Base-by-base conservation (phyloP, 2,329 filamentous ascomycete genomes). In the Colletotrichum tropicale region DNA sequence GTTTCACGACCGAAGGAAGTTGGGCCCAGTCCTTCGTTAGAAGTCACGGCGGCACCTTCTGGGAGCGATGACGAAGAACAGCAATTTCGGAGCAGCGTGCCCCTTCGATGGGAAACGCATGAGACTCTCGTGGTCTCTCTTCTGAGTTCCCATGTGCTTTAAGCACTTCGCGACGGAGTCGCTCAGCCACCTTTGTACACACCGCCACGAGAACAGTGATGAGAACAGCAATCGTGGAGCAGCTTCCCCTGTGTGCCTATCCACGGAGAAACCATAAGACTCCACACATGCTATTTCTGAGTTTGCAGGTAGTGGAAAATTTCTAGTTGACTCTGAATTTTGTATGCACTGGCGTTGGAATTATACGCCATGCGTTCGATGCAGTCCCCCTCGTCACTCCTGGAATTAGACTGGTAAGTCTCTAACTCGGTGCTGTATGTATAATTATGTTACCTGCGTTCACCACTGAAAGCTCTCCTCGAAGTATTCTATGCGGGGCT, bases 381-480 rank as follows among this genome's bases (percentile, higher is more conserved):
- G 8, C 16, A 43, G 16, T 3, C 3, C 5, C 38, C 16, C 38
- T 43, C 5, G 5, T 10, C 38, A 43, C 18, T 6, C 36, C 38
- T n/a, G 38, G 10, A n/a, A 43, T n/a, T 0, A 18, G 16, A 9
- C 4, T 9, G 8, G 8, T n/a, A 6, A 2, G 38, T 43, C 16
- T 43, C 6, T 0, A 10, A n/a, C 0, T n/a, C 3, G 38, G 38
- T 3, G 16, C 16, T 6, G 16, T 21, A 7, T 7, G 9, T 21
- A 12, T 12, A 6, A 0, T 4, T 4, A 12, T 21, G 3, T 12
- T 7, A 12, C 10, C 43, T 48, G 0, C 3, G 10, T 5, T 78
- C 70, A 88, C 86, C 86, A 87, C 36, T 84, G 83, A 43, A 87
- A 87, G 6, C 82, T 85, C 78, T 87, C 86, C 34, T 87, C 84